phyloP scores from a whole-genome alignment of 73 alveolate genomes.

The Strombidium stylifer region DNA sequence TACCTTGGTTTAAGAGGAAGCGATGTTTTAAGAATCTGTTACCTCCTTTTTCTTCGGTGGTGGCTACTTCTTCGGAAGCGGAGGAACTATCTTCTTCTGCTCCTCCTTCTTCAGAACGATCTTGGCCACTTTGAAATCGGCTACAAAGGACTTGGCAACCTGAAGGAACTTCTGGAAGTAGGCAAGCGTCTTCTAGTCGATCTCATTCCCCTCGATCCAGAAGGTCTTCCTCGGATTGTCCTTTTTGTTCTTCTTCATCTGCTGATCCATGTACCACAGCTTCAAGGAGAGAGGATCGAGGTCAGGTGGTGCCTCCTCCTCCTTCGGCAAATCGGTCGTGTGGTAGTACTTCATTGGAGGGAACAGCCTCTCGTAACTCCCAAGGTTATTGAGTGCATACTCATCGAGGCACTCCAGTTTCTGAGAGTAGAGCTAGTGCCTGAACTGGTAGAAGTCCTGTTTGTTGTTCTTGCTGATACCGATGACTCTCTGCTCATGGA shows the following conservation, averaged over 20 bases:
- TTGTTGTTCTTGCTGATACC: slow-evolving; percentile 1
- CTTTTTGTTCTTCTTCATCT: no score
- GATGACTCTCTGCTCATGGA: slow-evolving; percentile 13
- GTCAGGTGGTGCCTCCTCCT: background rate
- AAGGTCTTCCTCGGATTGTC: no score
- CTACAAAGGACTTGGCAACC: slow-evolving; percentile 22
- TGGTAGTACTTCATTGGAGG: slow-evolving; percentile 5
- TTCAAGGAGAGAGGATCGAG: no score
- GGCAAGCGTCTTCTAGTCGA: slow-evolving; percentile 5
- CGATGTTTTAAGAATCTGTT: no score
- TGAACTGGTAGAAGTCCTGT: background rate
- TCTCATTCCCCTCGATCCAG: background rate
- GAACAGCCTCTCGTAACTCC: slow-evolving; percentile 1
- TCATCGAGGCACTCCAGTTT: slow-evolving; percentile 1
- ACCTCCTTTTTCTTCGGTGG: no score
- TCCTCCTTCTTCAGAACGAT: no score
- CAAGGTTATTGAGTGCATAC: slow-evolving; percentile 4
- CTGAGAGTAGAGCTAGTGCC: background rate
- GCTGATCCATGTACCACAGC: no score
- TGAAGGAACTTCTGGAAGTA: slow-evolving; percentile 4
- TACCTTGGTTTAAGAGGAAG: no score
- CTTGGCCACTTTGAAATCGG: slow-evolving; percentile 25
- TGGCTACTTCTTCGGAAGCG: no score
- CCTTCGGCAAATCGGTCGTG: background rate
- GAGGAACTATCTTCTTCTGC: no score